Conservation (phyloP, 2,329 filamentous ascomycete genomes). For the Clarireedia paspali region DNA sequence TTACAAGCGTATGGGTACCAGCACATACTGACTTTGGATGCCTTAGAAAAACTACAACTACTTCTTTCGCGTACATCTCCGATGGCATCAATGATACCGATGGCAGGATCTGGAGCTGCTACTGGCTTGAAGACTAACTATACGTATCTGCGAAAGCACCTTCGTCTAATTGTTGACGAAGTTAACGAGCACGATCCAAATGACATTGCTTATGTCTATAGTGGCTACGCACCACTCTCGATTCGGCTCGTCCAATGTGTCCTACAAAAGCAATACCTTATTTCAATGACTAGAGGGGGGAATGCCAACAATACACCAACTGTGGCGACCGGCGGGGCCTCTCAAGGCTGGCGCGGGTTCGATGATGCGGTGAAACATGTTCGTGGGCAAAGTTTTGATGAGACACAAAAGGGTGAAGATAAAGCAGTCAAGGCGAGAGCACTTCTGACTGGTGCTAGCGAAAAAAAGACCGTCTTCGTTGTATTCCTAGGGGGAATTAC, state of each 20-base stretch:
- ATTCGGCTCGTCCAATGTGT: conserved; percentile 88
- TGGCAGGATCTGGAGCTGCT: conserved; percentile 48
- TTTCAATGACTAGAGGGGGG: conserved; percentile 60
- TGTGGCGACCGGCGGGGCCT: conserved; percentile 45
- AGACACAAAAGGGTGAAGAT: conserved; percentile 85
- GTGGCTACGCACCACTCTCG: conserved; percentile 89
- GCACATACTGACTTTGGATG: conserved; percentile 81
- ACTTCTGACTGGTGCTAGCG: conserved; percentile 66
- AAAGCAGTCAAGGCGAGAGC: conserved; percentile 83
- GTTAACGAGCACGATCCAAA: conserved; percentile 92
- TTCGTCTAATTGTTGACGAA: conserved; percentile 89
- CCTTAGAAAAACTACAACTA: conserved; percentile 82
- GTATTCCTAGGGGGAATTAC: conserved; percentile 97
- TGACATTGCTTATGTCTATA: conserved; percentile 96
- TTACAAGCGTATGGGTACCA: conserved; percentile 93
- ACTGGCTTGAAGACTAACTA: conserved; percentile 80
- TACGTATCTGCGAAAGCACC: conserved; percentile 73
- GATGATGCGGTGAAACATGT: conserved; percentile 87
- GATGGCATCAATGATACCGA: conserved; percentile 73
- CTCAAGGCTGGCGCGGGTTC: conserved; percentile 86
- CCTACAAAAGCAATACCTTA: conserved; percentile 80
- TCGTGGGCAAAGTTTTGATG: conserved; percentile 82
- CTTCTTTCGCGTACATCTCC: conserved; percentile 72
- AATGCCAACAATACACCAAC: conserved; percentile 39
- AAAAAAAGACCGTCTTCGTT: conserved; percentile 84